Evolutionary conservation across 805 yeast species (phyloP).

Genomic region (Candida ficus): DNA sequence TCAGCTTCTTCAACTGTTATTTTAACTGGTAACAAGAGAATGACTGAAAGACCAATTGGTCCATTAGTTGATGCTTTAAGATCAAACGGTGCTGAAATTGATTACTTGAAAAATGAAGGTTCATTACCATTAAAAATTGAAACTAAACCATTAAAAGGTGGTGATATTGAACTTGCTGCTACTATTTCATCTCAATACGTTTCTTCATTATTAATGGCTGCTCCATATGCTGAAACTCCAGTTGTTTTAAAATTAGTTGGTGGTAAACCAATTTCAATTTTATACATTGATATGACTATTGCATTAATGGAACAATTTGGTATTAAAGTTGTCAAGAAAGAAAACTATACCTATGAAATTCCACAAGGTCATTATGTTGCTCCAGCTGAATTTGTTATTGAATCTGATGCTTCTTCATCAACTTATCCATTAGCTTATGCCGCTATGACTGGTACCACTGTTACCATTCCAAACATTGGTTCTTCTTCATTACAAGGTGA

Average conservation of each 20-base stretch:
- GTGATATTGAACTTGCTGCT: constrained; percentile 89
- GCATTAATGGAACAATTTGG: constrained; percentile 94
- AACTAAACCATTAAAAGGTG: constrained; percentile 81
- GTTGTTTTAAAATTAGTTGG: constrained; percentile 87
- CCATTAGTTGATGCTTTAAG: constrained; percentile 90
- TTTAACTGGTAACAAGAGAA: constrained; percentile 90
- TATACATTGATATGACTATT: constrained; percentile 96
- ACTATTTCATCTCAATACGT: constrained; percentile 97
- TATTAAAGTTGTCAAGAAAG: constrained; percentile 67
- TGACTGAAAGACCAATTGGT: constrained; percentile 97
- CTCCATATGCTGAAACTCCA: constrained; percentile 89
- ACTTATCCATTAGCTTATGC: constrained; percentile 98
- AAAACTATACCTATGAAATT: constrained; percentile 82
- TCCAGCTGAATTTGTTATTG: constrained; percentile 83
- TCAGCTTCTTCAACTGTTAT: constrained; percentile 41
- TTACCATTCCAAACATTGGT: constrained; percentile 94
- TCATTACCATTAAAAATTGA: constrained; percentile 75
- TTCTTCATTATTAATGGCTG: constrained; percentile 93
- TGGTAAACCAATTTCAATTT: constrained; percentile 94
- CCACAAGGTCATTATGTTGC: constrained; percentile 78
- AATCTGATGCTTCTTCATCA: constrained; percentile 96
- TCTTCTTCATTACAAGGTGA: constrained; percentile 91
- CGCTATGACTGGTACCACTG: constrained; percentile 89
- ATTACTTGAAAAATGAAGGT: constrained; percentile 70
- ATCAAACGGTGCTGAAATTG: constrained; percentile 70